Conservation (phyloP, 2,329 filamentous ascomycete species). For the Aspergillus pseudoterreus region DNA sequence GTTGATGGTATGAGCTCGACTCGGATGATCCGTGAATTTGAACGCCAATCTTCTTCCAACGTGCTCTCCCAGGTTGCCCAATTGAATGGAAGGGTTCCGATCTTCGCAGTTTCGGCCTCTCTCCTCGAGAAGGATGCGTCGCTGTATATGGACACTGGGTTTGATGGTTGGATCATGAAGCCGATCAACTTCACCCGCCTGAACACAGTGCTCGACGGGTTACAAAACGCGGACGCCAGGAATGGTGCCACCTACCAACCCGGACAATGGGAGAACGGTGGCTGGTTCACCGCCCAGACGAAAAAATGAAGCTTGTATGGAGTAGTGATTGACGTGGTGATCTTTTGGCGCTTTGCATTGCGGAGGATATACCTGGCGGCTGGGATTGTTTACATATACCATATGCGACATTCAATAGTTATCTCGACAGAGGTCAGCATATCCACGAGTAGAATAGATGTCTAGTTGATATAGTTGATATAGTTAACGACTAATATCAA, state of each 20-base stretch:
- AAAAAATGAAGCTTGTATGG: background rate
- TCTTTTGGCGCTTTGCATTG: background rate
- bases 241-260: constrained; percentile 64
- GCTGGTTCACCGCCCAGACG: constrained; percentile 61
- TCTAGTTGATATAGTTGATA: too few relatives aligned
- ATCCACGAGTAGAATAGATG: too few relatives aligned
- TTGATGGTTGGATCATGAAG: constrained; percentile 89
- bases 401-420: background rate
- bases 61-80: constrained; percentile 58
- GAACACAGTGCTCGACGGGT: constrained; percentile 64
- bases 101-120: constrained; percentile 86
- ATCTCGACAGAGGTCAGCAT: too few relatives aligned
- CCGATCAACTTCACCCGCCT: constrained; percentile 79
- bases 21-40: constrained; percentile 75
- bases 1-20: constrained; percentile 82
- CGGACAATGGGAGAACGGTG: constrained; percentile 79
- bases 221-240: constrained; percentile 59
- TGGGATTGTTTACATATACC: background rate
- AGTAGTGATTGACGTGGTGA: background rate
- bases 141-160: constrained; percentile 71
- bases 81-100: constrained; percentile 66
- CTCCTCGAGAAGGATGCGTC: constrained; percentile 67
- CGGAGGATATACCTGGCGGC: too few relatives aligned
- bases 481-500: too few relatives aligned
- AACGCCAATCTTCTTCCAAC: constrained; percentile 52